Base-by-base conservation (phyloP, 352 stramenopile genomes). In the Globisporangium rhizosaccharum region DNA sequence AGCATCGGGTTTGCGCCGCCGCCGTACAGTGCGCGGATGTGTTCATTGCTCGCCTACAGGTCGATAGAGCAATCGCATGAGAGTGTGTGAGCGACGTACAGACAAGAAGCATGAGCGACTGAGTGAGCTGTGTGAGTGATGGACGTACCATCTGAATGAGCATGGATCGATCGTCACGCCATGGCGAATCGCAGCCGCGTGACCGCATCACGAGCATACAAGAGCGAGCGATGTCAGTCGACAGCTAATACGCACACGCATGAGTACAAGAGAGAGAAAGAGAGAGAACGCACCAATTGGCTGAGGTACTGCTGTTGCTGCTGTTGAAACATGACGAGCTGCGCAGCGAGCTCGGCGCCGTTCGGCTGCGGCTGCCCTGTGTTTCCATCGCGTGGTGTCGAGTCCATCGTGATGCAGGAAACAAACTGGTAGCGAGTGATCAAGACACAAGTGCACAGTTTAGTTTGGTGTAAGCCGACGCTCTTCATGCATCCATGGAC, bases 11-110 rank as follows among this genome's bases (percentile, higher is more conserved):
- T 76, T 48, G 80, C 78, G 51, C 70, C 76, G 52, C 71, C 77
- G 64, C 71, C 88, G 70, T 92, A 94, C 63, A 94, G 86, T 26
- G 77, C 76, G 18, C 80, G 80, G n/a, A 92, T 72, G 61, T 92
- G 82, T 49, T 94, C 85, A 56, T 83, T 88, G 70, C 86, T 88
- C 8, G 80, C 80, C 60, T 92, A 66, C 18, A 49, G 30, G n/a
- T 37, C 18, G 45, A 51, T 30, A 2, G 20, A 23, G 17, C 26
- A 8, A 9, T 20, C 11, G 23, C 30, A n/a, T 44, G 44, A 9
- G 26, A n/a, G 44, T n/a, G 45, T 7, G 39, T 20, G n/a, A 37
- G 18, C 5, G 18, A 53, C n/a, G n/a, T 20, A 7, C 20, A 46
- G 20, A 15, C 11, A 12, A 26, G 17, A 14, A 39, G 10, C 23